Evolutionary conservation across 2,329 filamentous ascomycete genomes (phyloP), one percentile per base, ranked within the genome.

Genomic region (Trichoderma sp.): DNA sequence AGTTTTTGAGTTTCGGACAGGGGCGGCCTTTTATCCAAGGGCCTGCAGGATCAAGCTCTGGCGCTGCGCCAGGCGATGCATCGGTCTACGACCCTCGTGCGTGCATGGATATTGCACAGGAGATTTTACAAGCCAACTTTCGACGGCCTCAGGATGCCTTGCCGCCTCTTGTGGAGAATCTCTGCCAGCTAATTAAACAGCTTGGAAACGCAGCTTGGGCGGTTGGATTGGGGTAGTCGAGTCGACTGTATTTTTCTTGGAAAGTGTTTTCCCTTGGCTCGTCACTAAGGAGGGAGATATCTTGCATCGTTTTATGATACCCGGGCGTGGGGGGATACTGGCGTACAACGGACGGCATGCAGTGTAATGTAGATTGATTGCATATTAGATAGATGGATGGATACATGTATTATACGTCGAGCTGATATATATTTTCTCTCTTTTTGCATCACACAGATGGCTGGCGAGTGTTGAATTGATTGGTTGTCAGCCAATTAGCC

Each of bases 161-260:
- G 75, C 90, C 92, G 14, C 89, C 91, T 0, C 86, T 94, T 62
- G 91, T 93, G 1, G 91, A 93, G 78, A 94, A 93, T 76, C 81
- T 94, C 65, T 88, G 91, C 63, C 87, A 90, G 63, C 83, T 94
- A 78, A 88, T 94, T 79, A 88, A 88, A 77, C 90, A 91, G 77
- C 81, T 93, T 71, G 88, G 89, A 4, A 85, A 86, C 78, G 88
- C 88, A 4, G 87, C 88, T 3, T 83, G 83, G 82, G 81, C 81
- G 16, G 83, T 84, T 16, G 83, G 83, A 6, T 50, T 84, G 64
- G 80, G 82, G 16, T 84, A 67, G 77, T 2, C 2, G 24, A 21
- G 2, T 21, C 2, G 11, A 27, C 24, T 38, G 24, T 53, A 18
- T 24, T 27, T 59, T 18, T 56, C 16, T 6, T 33, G 8, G 12